Base-by-base conservation (phyloP, 73 alveolate genomes). In the Stentor roeselii region DNA sequence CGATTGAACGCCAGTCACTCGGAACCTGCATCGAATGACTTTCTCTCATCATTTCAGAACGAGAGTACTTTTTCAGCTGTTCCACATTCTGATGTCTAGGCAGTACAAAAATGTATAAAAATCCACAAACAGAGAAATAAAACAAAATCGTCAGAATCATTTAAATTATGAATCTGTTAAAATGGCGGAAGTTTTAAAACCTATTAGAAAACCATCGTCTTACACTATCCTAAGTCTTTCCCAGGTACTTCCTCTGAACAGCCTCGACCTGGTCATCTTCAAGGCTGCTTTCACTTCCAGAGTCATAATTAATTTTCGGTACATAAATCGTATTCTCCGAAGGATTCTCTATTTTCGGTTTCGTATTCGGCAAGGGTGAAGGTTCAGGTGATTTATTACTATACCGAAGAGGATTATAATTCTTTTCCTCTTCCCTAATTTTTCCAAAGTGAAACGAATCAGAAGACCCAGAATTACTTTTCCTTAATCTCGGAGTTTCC, bases 231-330 rank as follows among this genome's bases (percentile, higher is more conserved):
- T n/a, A n/a, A n/a, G n/a, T n/a, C n/a, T n/a, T n/a, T n/a, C n/a
- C n/a, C n/a, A 67, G 34, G 34, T 67, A 67, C 2, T 67, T 67
- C 41, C 80, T 67, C 34, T 67, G 42, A 14, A 67, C 80, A 67
- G 80, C 80, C 34, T 67, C 80, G 21, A 67, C 37, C 80, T 21
- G n/a, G 6, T 50, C 67, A 32, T 67, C 80, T 1, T 67, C 80
- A 67, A 14, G 27, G n/a, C 41, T 21, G 34, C 41, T 21, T 21
- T 67, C 80, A 2, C 80, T 67, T 67, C 80, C 80, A 21, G 41
- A 21, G 27, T 67, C 80, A 67, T 67, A 67, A 21, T 67, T n/a
- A 27, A 67, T 67, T 32, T 67, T 67, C 21, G 80, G 80, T 32
- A 67, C 80, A 67, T 32, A 67, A 21, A 67, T 67, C 21, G 80